Evolutionary conservation across 176 grass and related monocot genomes (phyloP).

Genomic region (Zizania latifolia): DNA sequence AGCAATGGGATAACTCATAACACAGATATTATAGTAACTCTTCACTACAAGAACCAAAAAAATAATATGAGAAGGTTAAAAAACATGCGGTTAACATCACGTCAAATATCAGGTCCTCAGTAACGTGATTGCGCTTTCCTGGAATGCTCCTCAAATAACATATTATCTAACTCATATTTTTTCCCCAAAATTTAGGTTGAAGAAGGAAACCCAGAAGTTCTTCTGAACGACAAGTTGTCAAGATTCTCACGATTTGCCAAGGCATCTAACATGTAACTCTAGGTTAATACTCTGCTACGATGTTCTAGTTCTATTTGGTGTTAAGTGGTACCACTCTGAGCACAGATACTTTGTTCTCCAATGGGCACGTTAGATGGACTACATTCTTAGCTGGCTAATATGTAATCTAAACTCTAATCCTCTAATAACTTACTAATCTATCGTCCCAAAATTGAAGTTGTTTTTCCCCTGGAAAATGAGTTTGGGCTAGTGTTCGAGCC

Average conservation of each 20-base stretch:
- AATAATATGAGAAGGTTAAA: not conserved
- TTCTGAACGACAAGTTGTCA: constrained; percentile 48
- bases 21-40: not conserved
- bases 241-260: constrained; percentile 71
- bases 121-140: not conserved
- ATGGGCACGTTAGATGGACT: not conserved
- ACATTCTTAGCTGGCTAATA: not conserved
- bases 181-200: constrained; percentile 62
- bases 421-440: not conserved
- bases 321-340: not conserved
- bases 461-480: not conserved
- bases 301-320: not conserved
- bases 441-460: not conserved
- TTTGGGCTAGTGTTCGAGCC: not conserved
- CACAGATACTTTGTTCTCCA: not conserved
- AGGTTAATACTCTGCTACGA: not conserved
- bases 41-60: not conserved
- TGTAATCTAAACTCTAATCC: not conserved
- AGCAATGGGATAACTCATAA: not conserved
- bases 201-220: constrained; percentile 64
- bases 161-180: not conserved
- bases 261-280: constrained; percentile 63
- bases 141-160: not conserved
- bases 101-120: not conserved
- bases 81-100: not conserved